phyloP scores from a whole-genome alignment of 2,329 filamentous ascomycete species.

The Stachybotrys chartarum region DNA sequence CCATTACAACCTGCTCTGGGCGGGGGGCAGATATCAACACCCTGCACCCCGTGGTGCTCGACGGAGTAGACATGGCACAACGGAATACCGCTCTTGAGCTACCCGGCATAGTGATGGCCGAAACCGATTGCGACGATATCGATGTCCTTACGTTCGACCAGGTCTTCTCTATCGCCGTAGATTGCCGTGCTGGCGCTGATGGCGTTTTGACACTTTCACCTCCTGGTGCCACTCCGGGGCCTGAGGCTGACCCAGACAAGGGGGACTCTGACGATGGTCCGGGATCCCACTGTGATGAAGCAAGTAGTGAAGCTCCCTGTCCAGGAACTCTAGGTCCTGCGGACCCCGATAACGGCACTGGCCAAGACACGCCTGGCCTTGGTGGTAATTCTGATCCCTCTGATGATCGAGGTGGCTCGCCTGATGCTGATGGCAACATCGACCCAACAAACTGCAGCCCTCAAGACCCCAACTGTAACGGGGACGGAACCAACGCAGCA shows the following conservation, averaged over 20 bases:
- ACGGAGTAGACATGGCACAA: constrained; percentile 5
- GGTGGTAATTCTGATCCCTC: neutral
- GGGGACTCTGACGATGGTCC: neutral
- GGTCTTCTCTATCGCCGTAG: constrained; percentile 15
- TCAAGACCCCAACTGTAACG: neutral
- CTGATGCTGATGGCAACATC: constrained; percentile 6
- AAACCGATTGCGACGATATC: constrained; percentile 2
- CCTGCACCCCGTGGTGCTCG: constrained; percentile 22
- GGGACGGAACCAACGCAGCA: neutral
- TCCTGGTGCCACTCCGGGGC: constrained; percentile 7
- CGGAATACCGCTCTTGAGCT: constrained; percentile 5
- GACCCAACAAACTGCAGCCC: neutral
- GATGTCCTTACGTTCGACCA: constrained; percentile 10
- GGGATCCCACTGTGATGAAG: neutral
- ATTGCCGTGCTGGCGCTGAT: constrained; percentile 21
- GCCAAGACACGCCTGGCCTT: neutral
- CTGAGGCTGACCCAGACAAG: constrained; percentile 2
- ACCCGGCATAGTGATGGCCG: constrained; percentile 1
- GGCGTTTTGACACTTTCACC: constrained; percentile 22
- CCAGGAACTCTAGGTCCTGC: neutral
- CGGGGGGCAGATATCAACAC: constrained; percentile 17
- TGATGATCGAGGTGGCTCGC: too few relatives aligned
- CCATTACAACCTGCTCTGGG: constrained; percentile 17
- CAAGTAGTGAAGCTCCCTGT: neutral
- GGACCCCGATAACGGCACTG: neutral